Base-by-base conservation (phyloP, 805 yeast species). In the Nakazawaea wyomingensis region DNA sequence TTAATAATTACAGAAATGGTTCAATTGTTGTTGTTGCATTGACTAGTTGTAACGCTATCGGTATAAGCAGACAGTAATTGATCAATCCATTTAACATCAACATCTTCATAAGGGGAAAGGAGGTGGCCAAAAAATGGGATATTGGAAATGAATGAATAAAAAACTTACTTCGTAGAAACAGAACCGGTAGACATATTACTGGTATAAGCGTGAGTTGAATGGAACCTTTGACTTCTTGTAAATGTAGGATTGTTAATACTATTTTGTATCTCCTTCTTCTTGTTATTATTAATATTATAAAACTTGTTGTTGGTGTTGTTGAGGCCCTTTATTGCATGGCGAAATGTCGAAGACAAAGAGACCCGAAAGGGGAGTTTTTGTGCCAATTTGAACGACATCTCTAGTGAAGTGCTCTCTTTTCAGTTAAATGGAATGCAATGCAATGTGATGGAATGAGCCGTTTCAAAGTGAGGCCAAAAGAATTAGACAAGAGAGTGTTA, bases 361-460 rank as follows among this genome's bases (percentile, higher is more conserved):
- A 8, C 30, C 21, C 27, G 14, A 22, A 22, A 34, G 14, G 13
- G 30, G 19, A 2, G 14, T 38, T 38, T 38, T 38, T 22, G 41
- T 22, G 19, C 16, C 35, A 38, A 30, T 20, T 20, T 38, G 35
- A 29, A 38, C 41, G 41, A 38, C 41, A 38, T 38, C n/a, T n/a
- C n/a, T n/a, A n/a, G n/a, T n/a, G n/a, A n/a, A n/a, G n/a, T 20
- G 27, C 11, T 24, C 11, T 24, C 27, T 24, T 24, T 24, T 11
- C 27, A 24, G 10, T 30, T 28, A 27, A 7, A 28, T 8, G 17
- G 34, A 16, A 37, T 34, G 13, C 8, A 33, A 17, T 18, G 19
- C 11, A 34, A 24, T 16, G 20, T 19, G 13, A 18, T 11, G 20
- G 4, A 11, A n/a, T n/a, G n/a, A n/a, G n/a, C n/a, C n/a, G n/a